These are phyloP conservation scores for Boletus reticuloceps DNA, from an alignment of 768 basidiomycete species.

Conservation along the genomic window DNA sequence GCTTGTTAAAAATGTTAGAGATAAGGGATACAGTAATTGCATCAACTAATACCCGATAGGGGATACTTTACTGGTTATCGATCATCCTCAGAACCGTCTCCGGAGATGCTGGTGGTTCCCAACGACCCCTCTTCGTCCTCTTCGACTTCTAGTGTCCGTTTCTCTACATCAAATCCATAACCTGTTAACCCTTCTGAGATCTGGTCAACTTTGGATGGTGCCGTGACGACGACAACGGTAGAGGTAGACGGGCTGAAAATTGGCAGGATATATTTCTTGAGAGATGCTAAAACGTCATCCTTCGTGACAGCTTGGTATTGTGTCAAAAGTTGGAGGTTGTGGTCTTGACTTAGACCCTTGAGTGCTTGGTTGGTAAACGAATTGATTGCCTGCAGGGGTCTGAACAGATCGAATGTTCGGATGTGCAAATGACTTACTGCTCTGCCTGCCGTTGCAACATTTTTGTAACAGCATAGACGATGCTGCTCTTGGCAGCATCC, in stretches of 20 bases:
- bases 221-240: slow-evolving; percentile 77
- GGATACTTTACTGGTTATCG: neutral
- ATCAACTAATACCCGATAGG: neutral
- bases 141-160: slow-evolving; percentile 62
- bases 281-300: slow-evolving; percentile 65
- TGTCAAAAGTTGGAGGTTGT: slow-evolving; percentile 74
- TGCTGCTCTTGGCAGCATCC: slow-evolving; percentile 89
- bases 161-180: slow-evolving; percentile 79
- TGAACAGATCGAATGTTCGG: slow-evolving; percentile 7
- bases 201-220: slow-evolving; percentile 74
- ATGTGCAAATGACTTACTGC: slow-evolving; percentile 56
- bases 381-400: slow-evolving; percentile 54
- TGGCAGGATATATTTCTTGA: slow-evolving; percentile 77
- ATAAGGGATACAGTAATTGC: neutral
- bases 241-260: slow-evolving; percentile 78
- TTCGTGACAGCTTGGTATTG: slow-evolving; percentile 79
- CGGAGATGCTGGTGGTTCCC: slow-evolving; percentile 33
- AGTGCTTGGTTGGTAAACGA: slow-evolving; percentile 92
- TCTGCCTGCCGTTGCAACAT: slow-evolving; percentile 80
- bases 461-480: slow-evolving; percentile 83
- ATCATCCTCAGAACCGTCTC: slow-evolving; percentile 23
- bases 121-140: slow-evolving; percentile 44
- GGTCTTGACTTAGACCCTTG: slow-evolving; percentile 74
- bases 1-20: neutral
- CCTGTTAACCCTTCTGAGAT: slow-evolving; percentile 60